Evolutionary conservation across 805 yeast genomes (phyloP).

Genomic region (Pichia rugopelliculosa): DNA sequence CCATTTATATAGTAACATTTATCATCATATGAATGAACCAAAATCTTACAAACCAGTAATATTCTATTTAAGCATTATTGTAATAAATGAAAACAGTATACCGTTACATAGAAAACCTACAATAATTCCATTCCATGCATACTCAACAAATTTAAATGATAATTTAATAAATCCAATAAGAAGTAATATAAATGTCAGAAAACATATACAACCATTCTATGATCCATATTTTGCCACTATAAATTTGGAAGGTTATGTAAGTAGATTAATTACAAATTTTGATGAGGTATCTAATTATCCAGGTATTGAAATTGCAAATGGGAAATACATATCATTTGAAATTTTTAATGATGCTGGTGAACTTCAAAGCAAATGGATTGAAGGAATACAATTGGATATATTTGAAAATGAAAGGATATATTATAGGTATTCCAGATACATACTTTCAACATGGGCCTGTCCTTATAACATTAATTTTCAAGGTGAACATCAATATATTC

Average conservation of each 20-base stretch:
- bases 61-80: background rate
- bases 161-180: background rate
- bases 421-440: background rate
- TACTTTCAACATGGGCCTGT: background rate
- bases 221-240: slow-evolving; percentile 1
- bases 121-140: background rate
- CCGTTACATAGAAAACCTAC: background rate
- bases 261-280: background rate
- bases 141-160: background rate
- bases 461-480: background rate
- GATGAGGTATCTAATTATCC: background rate
- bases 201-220: background rate
- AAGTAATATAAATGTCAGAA: background rate
- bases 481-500: background rate
- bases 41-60: background rate
- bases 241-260: background rate
- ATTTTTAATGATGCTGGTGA: background rate
- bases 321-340: background rate
- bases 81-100: background rate
- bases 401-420: background rate
- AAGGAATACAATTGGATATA: background rate
- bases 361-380: background rate
- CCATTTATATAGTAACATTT: background rate
- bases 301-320: slow-evolving; percentile 1
- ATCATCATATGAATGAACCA: background rate